Conservation (phyloP, 2,329 filamentous ascomycete genomes). For the Apiospora phragmitis region DNA sequence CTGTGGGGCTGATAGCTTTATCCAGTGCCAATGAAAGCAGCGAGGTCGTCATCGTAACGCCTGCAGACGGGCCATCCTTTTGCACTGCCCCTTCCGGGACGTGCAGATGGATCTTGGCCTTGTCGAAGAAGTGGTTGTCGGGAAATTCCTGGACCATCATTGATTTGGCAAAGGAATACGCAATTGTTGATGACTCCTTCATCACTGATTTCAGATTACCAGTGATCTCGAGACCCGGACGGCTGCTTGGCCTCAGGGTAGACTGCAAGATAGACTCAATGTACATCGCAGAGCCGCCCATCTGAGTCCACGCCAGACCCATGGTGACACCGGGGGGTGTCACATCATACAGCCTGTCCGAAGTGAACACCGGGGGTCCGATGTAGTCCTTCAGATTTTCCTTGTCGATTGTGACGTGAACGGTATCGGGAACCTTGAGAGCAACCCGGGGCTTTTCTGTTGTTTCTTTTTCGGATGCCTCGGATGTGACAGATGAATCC, state of each 20-base stretch:
- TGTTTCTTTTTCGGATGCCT: slow-evolving; percentile 59
- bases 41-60: slow-evolving; percentile 97
- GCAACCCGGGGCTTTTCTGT: slow-evolving; percentile 73
- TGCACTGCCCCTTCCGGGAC: slow-evolving; percentile 94
- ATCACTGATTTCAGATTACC: slow-evolving; percentile 95
- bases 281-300: slow-evolving; percentile 95
- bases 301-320: slow-evolving; percentile 97
- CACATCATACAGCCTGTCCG: slow-evolving; percentile 90
- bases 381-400: slow-evolving; percentile 96
- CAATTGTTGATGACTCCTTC: slow-evolving; percentile 95
- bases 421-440: slow-evolving; percentile 80
- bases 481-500: slow-evolving; percentile 35
- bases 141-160: slow-evolving; percentile 83
- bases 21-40: slow-evolving; percentile 84
- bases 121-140: slow-evolving; percentile 93
- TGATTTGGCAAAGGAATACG: slow-evolving; percentile 93
- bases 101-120: slow-evolving; percentile 92
- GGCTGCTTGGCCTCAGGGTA: slow-evolving; percentile 70
- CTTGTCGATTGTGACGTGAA: slow-evolving; percentile 84
- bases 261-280: slow-evolving; percentile 95
- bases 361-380: slow-evolving; percentile 91
- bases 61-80: slow-evolving; percentile 90
- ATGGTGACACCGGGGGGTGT: slow-evolving; percentile 94
- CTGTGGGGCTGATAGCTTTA: slow-evolving; percentile 74
- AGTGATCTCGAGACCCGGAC: slow-evolving; percentile 83